Evolutionary conservation across 1,284 basidiomycete genomes (phyloP).

Genomic region (Fistulina hepatica): DNA sequence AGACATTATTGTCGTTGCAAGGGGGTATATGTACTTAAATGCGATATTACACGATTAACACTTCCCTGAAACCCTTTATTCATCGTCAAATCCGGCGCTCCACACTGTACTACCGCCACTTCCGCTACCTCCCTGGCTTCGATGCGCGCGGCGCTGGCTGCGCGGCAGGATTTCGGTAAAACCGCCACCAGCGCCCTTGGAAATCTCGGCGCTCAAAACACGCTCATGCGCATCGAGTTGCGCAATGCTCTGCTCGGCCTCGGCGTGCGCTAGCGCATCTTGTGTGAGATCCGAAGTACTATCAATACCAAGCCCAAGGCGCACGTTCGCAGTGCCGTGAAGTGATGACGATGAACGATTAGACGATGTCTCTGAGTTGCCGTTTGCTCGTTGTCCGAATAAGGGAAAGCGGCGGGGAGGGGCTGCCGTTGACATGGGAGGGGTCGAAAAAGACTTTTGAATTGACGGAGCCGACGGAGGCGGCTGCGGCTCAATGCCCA

Average conservation of each 20-base stretch:
- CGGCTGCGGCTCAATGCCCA: slow-evolving; percentile 69
- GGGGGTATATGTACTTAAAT: slow-evolving; percentile 5
- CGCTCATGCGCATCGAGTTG: slow-evolving; percentile 68
- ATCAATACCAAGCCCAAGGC: slow-evolving; percentile 29
- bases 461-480: slow-evolving; percentile 31
- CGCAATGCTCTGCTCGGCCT: slow-evolving; percentile 62
- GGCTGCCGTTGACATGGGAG: slow-evolving; percentile 25
- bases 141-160: slow-evolving; percentile 44
- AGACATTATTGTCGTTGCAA: slow-evolving; percentile 6
- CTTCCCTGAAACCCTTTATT: slow-evolving; percentile 6
- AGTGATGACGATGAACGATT: slow-evolving; percentile 20
- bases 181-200: slow-evolving; percentile 57
- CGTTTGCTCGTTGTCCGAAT: slow-evolving; percentile 43
- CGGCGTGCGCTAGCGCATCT: slow-evolving; percentile 63
- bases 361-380: slow-evolving; percentile 12
- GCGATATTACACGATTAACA: slow-evolving; percentile 2
- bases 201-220: slow-evolving; percentile 59
- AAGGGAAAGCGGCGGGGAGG: slow-evolving; percentile 50
- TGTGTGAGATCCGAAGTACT: slow-evolving; percentile 44
- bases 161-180: slow-evolving; percentile 64
- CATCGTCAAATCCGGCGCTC: slow-evolving; percentile 55
- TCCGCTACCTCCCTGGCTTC: slow-evolving; percentile 45
- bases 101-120: slow-evolving; percentile 70
- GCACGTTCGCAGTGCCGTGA: slow-evolving; percentile 38
- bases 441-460: slow-evolving; percentile 27